Percentiles rank a stretch among this genome's conserved stretches.
Conservation (phyloP, 2,329 filamentous ascomycete species). For the Trematosphaeria pertusa region DNA sequence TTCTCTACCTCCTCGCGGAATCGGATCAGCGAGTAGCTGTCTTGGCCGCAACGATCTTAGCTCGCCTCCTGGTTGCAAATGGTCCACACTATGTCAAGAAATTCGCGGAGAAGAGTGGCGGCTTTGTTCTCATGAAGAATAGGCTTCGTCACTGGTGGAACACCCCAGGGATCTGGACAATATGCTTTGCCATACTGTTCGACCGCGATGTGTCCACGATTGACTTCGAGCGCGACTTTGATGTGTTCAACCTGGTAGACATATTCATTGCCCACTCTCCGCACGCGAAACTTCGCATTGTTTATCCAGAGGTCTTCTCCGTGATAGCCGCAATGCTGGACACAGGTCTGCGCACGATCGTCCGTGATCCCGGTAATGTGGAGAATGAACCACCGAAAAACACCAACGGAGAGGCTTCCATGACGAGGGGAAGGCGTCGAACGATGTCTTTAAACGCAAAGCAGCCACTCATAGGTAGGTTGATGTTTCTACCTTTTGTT, state of each 20-base stretch:
- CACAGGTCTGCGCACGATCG: constrained; percentile 70
- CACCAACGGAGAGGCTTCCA: constrained; percentile 24
- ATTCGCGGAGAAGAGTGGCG: constrained; percentile 84
- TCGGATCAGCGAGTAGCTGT: constrained; percentile 83
- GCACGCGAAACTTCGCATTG: constrained; percentile 64
- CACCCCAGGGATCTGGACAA: constrained; percentile 81
- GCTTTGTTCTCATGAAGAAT: constrained; percentile 84
- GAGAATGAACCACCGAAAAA: constrained; percentile 25
- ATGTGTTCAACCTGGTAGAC: constrained; percentile 75
- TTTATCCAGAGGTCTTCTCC: constrained; percentile 77
- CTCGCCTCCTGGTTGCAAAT: constrained; percentile 82
- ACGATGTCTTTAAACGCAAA: constrained; percentile 73
- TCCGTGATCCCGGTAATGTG: constrained; percentile 33
- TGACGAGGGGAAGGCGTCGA: constrained; percentile 57
- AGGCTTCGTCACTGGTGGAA: constrained; percentile 89
- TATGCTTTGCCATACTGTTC: constrained; percentile 88
- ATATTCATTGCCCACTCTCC: constrained; percentile 63
- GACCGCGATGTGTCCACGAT: constrained; percentile 79
- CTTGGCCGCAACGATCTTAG: constrained; percentile 81
- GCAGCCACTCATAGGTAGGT: constrained; percentile 49
- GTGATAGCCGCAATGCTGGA: constrained; percentile 89
- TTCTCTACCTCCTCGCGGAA: constrained; percentile 88
- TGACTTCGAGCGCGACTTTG: constrained; percentile 75
- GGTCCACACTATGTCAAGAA: constrained; percentile 83
- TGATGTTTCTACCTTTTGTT: not conserved